These are phyloP conservation scores for Solanum phureja DNA, from an alignment of 257 asterid species.

Conservation along the genomic window DNA sequence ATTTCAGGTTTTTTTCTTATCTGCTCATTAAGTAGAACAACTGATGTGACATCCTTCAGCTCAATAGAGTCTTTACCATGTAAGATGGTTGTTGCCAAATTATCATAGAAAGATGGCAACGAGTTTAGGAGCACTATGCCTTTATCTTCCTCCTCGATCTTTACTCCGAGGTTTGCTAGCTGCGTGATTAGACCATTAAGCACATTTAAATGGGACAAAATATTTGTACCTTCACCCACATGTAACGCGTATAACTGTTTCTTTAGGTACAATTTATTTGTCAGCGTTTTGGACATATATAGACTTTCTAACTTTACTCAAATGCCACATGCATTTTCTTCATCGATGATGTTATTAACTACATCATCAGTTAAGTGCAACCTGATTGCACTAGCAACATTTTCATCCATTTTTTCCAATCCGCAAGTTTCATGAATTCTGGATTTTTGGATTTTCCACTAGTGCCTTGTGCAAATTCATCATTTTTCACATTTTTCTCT, in stretches of 20 bases:
- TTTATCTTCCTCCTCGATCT: not conserved
- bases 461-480: not conserved
- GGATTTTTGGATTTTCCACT: not conserved
- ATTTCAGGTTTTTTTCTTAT: not conserved
- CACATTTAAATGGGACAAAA: too few species aligned
- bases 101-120: not conserved
- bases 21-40: not conserved
- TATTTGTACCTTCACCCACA: too few species aligned
- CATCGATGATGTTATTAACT: not conserved
- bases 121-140: not conserved
- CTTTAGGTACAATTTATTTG: not conserved
- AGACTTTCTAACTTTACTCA: not conserved
- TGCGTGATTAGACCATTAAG: too few species aligned
- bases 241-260: not conserved
- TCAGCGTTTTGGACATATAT: not conserved
- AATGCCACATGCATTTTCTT: not conserved
- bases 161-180: not conserved
- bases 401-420: not conserved
- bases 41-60: not conserved
- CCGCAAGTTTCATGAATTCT: not conserved
- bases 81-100: not conserved
- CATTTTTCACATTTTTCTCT: too few species aligned
- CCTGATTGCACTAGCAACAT: not conserved
- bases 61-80: not conserved
- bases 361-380: not conserved